Evolutionary conservation across 1,284 basidiomycete species (phyloP), one percentile per base, ranked within the genome.

Genomic region (Erythrobasidium hasegawianum): DNA sequence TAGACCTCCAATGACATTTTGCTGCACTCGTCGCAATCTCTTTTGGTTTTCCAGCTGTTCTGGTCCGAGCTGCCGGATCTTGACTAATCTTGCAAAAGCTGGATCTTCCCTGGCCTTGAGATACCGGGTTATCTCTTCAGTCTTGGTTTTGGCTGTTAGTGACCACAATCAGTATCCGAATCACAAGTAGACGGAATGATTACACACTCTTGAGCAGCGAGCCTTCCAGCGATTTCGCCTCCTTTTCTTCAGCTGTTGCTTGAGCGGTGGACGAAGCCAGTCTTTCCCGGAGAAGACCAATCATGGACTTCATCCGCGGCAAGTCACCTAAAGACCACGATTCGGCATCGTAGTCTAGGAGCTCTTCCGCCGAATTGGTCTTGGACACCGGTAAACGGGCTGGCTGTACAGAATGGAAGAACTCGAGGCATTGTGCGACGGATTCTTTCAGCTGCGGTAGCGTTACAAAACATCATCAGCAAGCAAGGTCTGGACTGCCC

Each of bases 1-100:
- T 16, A 90, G 81, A 33, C 87, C 83, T 68, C 87, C 85, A 26
- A 83, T 83, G 38, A 89, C 83, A 14, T 80, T 76, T 86, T 91
- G 60, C 1, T 14, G 27, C n/a, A 39, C 69, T 64, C 85, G 83
- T 47, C 90, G 83, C 27, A 94, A 78, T 61, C 86, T 85, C 11
- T 80, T 83, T 74, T 91, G 91, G 2, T 85, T 86, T 75, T 93
- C 90, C n/a, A 85, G 79, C 73, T 90, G 86, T 73, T 94, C 91
- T 0, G 91, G 90, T 5, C 87, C 87, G n/a, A 94, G 80, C n/a
- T 86, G 86, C 58, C 89, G 82, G 0, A 85, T 80, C 74, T 85
- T 88, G 45, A 93, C 78, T 82, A 91, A 87, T 72, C 85, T 88
- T 13, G 87, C 84, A 75, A 90, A 90, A 49, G 87, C 87, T 1